Evolutionary conservation across 495 filamentous ascomycete species (phyloP).

Genomic region (Trichoderma gamsii): DNA sequence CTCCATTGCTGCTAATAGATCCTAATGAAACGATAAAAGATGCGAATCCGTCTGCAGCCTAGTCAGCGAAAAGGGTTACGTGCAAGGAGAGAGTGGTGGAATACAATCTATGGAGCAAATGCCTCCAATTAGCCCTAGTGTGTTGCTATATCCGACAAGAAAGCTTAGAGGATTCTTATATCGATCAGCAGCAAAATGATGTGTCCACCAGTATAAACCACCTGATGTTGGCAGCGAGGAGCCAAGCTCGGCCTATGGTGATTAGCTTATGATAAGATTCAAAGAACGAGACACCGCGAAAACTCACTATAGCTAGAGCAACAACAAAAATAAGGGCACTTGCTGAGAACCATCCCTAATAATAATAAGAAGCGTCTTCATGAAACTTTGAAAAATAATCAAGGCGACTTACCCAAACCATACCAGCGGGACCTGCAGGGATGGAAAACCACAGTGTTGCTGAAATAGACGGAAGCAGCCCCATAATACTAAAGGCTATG

Average conservation of each 20-base stretch:
- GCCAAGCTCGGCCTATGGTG: constrained; percentile 51
- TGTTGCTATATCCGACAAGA: constrained; percentile 68
- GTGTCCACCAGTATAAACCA: constrained; percentile 67
- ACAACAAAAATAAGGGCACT: constrained; percentile 59
- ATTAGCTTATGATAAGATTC: background rate
- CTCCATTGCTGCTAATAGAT: constrained; percentile 43
- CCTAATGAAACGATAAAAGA: background rate
- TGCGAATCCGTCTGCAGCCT: background rate
- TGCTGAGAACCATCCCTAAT: constrained; percentile 56
- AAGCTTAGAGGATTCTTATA: constrained; percentile 44
- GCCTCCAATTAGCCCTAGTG: constrained; percentile 58
- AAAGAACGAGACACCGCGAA: background rate
- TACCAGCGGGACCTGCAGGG: constrained; percentile 61
- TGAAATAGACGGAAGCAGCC: constrained; percentile 63
- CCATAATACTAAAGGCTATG: constrained; percentile 70
- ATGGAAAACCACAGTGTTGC: constrained; percentile 59
- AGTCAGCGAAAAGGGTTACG: background rate
- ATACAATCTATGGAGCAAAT: constrained; percentile 52
- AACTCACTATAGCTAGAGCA: constrained; percentile 49
- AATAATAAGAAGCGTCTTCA: background rate
- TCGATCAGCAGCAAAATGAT: constrained; percentile 54
- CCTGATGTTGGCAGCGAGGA: constrained; percentile 66
- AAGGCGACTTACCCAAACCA: constrained; percentile 48
- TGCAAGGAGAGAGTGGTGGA: constrained; percentile 17
- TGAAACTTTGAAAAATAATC: constrained; percentile 24